Evolutionary conservation across 345 rosid genomes (phyloP).

Genomic region (Boechera retrofracta): DNA sequence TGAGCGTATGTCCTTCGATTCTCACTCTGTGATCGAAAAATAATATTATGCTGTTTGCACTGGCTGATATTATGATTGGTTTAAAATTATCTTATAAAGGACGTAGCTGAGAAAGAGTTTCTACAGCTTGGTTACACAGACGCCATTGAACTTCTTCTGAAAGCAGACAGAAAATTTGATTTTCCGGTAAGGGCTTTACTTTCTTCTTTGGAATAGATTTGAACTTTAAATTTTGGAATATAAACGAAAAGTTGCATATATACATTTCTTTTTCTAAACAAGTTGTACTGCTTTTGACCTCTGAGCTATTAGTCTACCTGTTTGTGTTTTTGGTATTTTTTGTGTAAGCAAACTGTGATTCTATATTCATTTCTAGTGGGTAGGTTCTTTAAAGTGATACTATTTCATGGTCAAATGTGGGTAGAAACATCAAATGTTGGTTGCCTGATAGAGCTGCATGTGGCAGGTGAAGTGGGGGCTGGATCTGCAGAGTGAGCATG

Average conservation of each 20-base stretch:
- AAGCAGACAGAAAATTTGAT: slow-evolving; percentile 82
- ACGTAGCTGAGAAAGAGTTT: slow-evolving; percentile 86
- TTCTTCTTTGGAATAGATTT: slow-evolving; percentile 11
- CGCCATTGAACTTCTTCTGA: slow-evolving; percentile 85
- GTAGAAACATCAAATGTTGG: neutral
- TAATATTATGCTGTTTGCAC: slow-evolving; percentile 11
- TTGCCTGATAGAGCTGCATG: slow-evolving; percentile 6
- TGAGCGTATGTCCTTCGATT: slow-evolving; percentile 70
- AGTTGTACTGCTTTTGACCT: slow-evolving; percentile 1
- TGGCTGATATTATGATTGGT: slow-evolving; percentile 17
- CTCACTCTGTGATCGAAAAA: slow-evolving; percentile 32
- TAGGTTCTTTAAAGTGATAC: neutral
- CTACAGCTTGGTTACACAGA: slow-evolving; percentile 89
- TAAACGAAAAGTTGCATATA: neutral
- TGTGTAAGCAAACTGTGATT: neutral
- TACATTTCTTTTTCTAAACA: neutral
- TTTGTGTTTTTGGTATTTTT: neutral
- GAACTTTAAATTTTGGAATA: neutral
- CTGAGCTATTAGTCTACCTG: neutral
- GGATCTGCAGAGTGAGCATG: slow-evolving; percentile 99
- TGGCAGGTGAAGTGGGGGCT: slow-evolving; percentile 94
- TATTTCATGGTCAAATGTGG: neutral
- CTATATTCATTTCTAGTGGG: slow-evolving; percentile 3
- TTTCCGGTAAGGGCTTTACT: slow-evolving; percentile 65
- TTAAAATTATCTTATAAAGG: slow-evolving; percentile 50